Percentiles rank a stretch among this genome's conserved stretches.
Conservation (phyloP, 768 basidiomycete genomes). For the Termitomyces sp. region DNA sequence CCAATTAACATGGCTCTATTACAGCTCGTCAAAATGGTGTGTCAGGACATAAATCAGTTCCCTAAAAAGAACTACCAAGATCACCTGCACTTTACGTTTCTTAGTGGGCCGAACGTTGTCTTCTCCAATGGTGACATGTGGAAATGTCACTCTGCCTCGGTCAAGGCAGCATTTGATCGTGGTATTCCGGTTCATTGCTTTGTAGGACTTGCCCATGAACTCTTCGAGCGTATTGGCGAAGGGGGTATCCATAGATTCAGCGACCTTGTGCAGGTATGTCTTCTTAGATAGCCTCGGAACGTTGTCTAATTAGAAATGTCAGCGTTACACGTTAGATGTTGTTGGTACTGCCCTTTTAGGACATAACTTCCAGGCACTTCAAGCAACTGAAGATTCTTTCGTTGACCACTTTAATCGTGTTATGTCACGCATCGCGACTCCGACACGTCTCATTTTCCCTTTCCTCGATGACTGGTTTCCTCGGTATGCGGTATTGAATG, state of each 20-base stretch:
- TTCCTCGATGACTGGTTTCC: constrained; percentile 28
- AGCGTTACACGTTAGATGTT: constrained; percentile 34
- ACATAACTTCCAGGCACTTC: constrained; percentile 34
- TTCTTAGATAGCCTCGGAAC: not conserved
- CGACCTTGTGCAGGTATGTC: constrained; percentile 23
- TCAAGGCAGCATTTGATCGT: constrained; percentile 31
- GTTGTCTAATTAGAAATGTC: not conserved
- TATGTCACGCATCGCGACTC: constrained; percentile 33
- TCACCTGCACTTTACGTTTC: constrained; percentile 33
- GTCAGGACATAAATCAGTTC: constrained; percentile 21
- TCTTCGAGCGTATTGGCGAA: constrained; percentile 28
- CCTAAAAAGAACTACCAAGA: constrained; percentile 30
- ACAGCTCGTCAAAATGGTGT: constrained; percentile 25
- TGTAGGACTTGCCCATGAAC: constrained; percentile 26
- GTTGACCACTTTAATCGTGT: constrained; percentile 33
- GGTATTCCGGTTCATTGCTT: constrained; percentile 33
- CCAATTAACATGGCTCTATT: not conserved
- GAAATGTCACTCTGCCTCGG: constrained; percentile 33
- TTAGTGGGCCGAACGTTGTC: constrained; percentile 33
- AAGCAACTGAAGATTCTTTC: constrained; percentile 28
- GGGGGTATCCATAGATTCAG: constrained; percentile 26
- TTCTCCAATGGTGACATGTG: constrained; percentile 36
- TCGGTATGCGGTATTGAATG: constrained; percentile 24
- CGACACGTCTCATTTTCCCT: constrained; percentile 30
- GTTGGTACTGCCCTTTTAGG: constrained; percentile 34